Base-by-base conservation (phyloP, 805 yeast genomes). In the Ogataea siamensis region DNA sequence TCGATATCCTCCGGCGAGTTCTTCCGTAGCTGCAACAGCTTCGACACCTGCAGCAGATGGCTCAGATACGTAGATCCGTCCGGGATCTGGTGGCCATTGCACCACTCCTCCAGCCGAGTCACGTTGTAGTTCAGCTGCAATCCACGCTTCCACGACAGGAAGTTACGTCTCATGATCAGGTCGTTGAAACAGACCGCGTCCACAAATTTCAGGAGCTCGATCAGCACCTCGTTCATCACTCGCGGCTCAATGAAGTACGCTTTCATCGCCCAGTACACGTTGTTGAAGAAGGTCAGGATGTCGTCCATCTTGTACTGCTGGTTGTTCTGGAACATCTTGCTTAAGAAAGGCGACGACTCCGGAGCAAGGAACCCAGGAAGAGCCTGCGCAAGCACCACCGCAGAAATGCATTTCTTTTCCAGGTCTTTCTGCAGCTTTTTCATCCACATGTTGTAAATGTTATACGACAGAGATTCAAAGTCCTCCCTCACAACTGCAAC, bases 61-160 rank as follows among this genome's bases (percentile, higher is more conserved):
- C 82, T 81, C 58, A 93, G 73, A 56, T 87, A 80, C 25, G 80
- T 78, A 4, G 91, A 76, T 2, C 94, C 95, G 58, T 89, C 96
- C 34, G 84, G 83, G 46, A 93, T 78, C 36, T 84, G 89, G 61
- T 91, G 96, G 6, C 87, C 79, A 67, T 87, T 91, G 65, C 98
- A 91, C 99, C 99, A 93, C 67, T 93, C 99, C 63, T 88, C 97
- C 54, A 93, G 74, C 55, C 98, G 78, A 3, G 99, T 93, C 38
- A 89, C 94, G 62, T 93, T 93, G 67, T 93, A 93, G 62, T 88
- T 93, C 65, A 93, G 79, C 66, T 93, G 99, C 51, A 93, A 74
- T 32, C 98, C 98, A 59, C 99, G 83, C 68, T 91, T 93, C 99
- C 99, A 93, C 8, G 96, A 83, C 58, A 91, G 68, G 67, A 91